These are phyloP conservation scores for Serendipita vermifera DNA, from an alignment of 768 basidiomycete genomes.

Conservation along the genomic window DNA sequence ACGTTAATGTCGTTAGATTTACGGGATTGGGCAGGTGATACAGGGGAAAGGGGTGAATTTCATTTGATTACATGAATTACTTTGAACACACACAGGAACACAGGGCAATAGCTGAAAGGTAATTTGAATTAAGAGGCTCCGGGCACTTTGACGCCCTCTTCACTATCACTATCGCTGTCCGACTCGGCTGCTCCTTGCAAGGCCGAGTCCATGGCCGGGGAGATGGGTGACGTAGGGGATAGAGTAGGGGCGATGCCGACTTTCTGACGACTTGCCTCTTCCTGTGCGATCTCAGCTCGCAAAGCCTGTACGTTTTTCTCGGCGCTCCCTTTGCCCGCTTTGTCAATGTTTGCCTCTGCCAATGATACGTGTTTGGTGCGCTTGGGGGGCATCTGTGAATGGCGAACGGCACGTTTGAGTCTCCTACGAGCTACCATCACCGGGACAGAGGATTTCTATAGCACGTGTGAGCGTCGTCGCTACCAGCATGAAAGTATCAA, in stretches of 20 bases:
- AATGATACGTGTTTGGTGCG: slow-evolving; percentile 75
- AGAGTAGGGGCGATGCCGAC: slow-evolving; percentile 2
- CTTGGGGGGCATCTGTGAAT: slow-evolving; percentile 65
- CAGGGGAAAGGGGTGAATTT: no score
- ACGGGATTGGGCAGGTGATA: no score
- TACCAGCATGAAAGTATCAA: slow-evolving; percentile 12
- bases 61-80: no score
- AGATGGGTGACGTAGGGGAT: slow-evolving; percentile 2
- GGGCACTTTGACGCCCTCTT: slow-evolving; percentile 2
- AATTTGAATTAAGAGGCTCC: not conserved
- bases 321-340: slow-evolving; percentile 64
- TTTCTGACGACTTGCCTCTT: slow-evolving; percentile 33
- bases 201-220: not conserved
- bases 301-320: slow-evolving; percentile 74
- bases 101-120: no score
- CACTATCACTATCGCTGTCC: slow-evolving; percentile 1
- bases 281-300: slow-evolving; percentile 62
- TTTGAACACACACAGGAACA: no score
- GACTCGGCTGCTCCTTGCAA: not conserved
- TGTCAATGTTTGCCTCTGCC: slow-evolving; percentile 78
- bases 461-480: no score
- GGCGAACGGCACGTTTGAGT: slow-evolving; percentile 74
- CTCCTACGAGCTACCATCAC: slow-evolving; percentile 93
- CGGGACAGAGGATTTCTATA: slow-evolving; percentile 80
- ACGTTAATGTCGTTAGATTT: no score